These are phyloP conservation scores for Trichoderma breve DNA, from an alignment of 2,329 filamentous ascomycete species.

Conservation along the genomic window DNA sequence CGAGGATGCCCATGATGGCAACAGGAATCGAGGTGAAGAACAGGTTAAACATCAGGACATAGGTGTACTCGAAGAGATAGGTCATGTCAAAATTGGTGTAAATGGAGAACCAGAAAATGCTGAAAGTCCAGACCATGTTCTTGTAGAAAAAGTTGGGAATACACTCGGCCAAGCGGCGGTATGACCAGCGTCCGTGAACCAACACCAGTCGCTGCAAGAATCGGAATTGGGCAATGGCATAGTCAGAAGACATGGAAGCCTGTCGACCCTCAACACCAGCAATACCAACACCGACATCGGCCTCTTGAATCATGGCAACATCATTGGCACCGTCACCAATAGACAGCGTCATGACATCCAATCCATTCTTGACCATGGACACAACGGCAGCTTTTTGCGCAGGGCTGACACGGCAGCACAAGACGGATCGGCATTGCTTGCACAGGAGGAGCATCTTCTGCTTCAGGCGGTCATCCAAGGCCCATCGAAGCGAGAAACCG, in stretches of 20 bases:
- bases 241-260: constrained; percentile 94
- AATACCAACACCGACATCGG: constrained; percentile 94
- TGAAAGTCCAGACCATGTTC: constrained; percentile 97
- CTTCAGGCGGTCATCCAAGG: constrained; percentile 76
- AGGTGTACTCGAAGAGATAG: constrained; percentile 96
- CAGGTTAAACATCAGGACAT: constrained; percentile 94
- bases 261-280: constrained; percentile 89
- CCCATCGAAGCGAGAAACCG: constrained; percentile 86
- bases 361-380: constrained; percentile 86
- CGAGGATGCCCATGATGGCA: constrained; percentile 92
- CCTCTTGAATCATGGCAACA: constrained; percentile 97
- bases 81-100: constrained; percentile 96
- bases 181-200: constrained; percentile 95
- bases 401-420: constrained; percentile 96
- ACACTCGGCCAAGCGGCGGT: constrained; percentile 84
- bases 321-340: constrained; percentile 95
- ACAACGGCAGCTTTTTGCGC: constrained; percentile 98
- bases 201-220: constrained; percentile 82
- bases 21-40: constrained; percentile 95
- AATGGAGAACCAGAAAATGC: constrained; percentile 96
- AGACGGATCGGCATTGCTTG: constrained; percentile 93
- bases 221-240: constrained; percentile 90
- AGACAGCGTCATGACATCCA: constrained; percentile 94
- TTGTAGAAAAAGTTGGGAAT: constrained; percentile 99
- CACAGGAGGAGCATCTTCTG: constrained; percentile 94